phyloP scores from a whole-genome alignment of 164 flowering plant genomes.

The Vitis amurensis region DNA sequence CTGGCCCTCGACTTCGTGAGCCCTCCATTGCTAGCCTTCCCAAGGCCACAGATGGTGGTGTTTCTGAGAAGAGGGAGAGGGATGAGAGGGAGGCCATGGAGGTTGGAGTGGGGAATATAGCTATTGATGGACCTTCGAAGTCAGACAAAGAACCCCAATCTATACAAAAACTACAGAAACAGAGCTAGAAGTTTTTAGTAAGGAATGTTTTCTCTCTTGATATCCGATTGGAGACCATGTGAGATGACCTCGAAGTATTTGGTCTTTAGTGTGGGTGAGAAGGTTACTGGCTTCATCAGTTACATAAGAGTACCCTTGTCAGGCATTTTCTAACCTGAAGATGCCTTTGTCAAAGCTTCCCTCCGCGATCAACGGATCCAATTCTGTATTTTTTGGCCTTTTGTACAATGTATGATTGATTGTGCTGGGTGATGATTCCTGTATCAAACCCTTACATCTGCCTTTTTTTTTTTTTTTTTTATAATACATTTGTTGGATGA shows the following conservation, averaged over 20 bases:
- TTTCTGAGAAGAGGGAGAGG: slow-evolving; percentile 36
- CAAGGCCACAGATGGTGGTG: slow-evolving; percentile 19
- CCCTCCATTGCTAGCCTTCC: slow-evolving; percentile 30
- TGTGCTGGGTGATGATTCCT: no score
- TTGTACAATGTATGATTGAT: no score
- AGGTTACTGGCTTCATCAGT: no score
- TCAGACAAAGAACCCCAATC: slow-evolving; percentile 30
- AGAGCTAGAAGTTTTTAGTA: neutral
- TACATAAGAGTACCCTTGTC: no score
- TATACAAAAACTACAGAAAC: slow-evolving; percentile 9
- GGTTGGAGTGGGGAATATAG: slow-evolving; percentile 69
- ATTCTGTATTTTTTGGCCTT: no score
- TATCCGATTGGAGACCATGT: neutral
- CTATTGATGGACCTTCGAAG: slow-evolving; percentile 49
- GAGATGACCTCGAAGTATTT: neutral
- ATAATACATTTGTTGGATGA: neutral
- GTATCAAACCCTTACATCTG: no score
- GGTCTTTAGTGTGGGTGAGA: neutral
- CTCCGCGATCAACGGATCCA: no score
- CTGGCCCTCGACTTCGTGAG: slow-evolving; percentile 43
- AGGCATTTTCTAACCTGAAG: no score
- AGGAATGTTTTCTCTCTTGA: neutral
- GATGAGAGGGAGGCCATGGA: slow-evolving; percentile 84
- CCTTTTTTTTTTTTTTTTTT: no score
- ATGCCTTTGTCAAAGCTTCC: no score